Base-by-base conservation (phyloP, 257 asterid species). In the Solanum appendiculatum region DNA sequence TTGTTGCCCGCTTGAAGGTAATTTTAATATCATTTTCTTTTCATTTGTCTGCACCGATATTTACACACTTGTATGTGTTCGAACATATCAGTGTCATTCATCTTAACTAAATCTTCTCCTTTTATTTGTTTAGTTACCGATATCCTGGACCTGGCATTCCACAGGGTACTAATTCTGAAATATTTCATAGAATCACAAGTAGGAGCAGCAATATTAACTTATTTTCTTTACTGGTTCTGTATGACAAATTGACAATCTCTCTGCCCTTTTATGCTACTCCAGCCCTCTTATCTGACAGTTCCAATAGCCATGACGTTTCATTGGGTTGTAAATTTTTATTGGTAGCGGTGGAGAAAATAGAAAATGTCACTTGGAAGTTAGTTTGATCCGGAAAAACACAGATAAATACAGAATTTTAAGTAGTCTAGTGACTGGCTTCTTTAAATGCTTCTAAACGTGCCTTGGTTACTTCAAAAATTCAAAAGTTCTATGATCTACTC, bases 1-100 rank as follows among this genome's bases (percentile, higher is more conserved):
- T 95, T 83, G 98, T 97, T 85, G 97, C 94, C 25, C 99, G 98
- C 54, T 93, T 97, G 87, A 97, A 95, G 94, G 98, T 95, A 90
- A 91, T 85, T 82, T 56, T 27, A 42, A n/a, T 46, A 60, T 66
- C 63, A 85, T 31, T 60, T 66, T 84, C 81, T 64, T 68, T 60
- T 7, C 80, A 39, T 27, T 84, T n/a, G 20, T 78, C 16, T 27
- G 63, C 64, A 44, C 27, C 3, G 36, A 77, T 78, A 78, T 29
- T 78, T 78, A 44, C 64, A 44, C 60, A 25, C 25, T 78, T 78
- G 84, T 78, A 44, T 78, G 84, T 16, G 84, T 7, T 42, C 3
- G 7, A 20, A 44, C 18, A 0, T 27, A 27, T 27, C 25, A 44
- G 63, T 44, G 64, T 48, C 16, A 16, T 81, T 81, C 31, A 12